These are phyloP conservation scores for Aspergillus fijiensis DNA, from an alignment of 2,329 filamentous ascomycete species.

Conservation along the genomic window DNA sequence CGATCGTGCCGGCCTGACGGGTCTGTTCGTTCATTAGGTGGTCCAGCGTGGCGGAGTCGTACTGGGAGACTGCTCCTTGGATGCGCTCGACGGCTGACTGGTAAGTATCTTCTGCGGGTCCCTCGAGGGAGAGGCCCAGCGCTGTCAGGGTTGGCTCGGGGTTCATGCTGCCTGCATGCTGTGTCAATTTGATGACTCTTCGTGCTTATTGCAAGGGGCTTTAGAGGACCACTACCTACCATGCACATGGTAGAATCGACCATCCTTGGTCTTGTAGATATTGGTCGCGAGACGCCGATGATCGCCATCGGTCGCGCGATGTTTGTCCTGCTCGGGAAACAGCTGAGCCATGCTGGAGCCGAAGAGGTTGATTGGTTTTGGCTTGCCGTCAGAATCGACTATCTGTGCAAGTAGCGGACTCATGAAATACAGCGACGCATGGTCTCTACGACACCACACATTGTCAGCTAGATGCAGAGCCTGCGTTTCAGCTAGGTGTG, in stretches of 20 bases:
- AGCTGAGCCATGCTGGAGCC: not conserved
- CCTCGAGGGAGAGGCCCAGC: conserved; percentile 5
- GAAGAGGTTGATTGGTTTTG: not conserved
- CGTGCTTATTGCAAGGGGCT: too few species aligned
- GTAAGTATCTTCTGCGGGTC: not conserved
- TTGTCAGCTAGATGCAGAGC: not conserved
- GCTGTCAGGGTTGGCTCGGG: conserved; percentile 3
- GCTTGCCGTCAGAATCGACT: too few species aligned
- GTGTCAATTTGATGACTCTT: too few species aligned
- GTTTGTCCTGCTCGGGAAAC: not conserved
- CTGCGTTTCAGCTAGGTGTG: not conserved
- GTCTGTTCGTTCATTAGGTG: conserved; percentile 8
- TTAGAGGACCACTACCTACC: not conserved
- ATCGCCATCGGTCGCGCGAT: not conserved
- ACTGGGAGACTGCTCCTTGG: not conserved
- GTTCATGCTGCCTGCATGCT: conserved; percentile 10
- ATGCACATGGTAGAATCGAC: conserved; percentile 16
- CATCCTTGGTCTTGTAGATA: conserved; percentile 19
- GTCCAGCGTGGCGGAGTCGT: conserved; percentile 5
- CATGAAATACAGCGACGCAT: conserved; percentile 12
- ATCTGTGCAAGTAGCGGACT: not conserved
- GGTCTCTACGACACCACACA: not conserved
- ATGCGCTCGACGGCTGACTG: conserved; percentile 1
- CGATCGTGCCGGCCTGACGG: conserved; percentile 11
- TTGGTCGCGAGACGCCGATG: not conserved